Base-by-base conservation (phyloP, 164 flowering plant genomes). In the Aristolochia fimbriata region DNA sequence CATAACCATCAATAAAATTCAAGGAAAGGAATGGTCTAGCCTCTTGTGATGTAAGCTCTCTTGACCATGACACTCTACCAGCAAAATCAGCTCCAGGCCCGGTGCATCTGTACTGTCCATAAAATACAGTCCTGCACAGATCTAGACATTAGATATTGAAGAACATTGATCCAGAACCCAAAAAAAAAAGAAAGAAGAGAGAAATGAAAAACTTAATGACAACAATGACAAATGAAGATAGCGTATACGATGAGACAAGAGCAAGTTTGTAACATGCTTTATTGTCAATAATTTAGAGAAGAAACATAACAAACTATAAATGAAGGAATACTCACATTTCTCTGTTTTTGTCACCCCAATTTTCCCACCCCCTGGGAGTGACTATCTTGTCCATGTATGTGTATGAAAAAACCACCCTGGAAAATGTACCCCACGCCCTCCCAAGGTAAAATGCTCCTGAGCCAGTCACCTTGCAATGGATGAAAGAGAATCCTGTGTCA, bases 31-130 rank as follows among this genome's bases (percentile, higher is more conserved):
- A 86, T 20, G 93, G 87, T 55, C 65, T 51, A 25, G 87, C 90
- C 61, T 84, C 82, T 31, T 78, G 53, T 30, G 62, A 48, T 1
- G 86, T 84, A 24, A 84, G 83, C 74, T 84, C 85, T 63, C 82
- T 80, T 0, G 89, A 76, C 89, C 87, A 84, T 10, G 78, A 51
- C 16, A 84, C 93, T 60, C 93, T 68, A 4, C 78, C 79, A 45
- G 72, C 81, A 51, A 47, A 72, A 21, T 77, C 64, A 10, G 93
- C 85, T 60, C 93, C 90, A 33, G 93, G 87, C 17, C 93, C 93
- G 15, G 68, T 70, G 53, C 88, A 87, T 65, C 77, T 74, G 77
- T 77, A 83, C 52, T 87, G 88, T 46, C 94, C 90, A 60, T 68
- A 87, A 59, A 82, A 84, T 43, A 84, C 86, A 20, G 86, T 86